These are phyloP conservation scores for Nicotiana rustica DNA, from an alignment of 305 asterid genomes.

Conservation along the genomic window DNA sequence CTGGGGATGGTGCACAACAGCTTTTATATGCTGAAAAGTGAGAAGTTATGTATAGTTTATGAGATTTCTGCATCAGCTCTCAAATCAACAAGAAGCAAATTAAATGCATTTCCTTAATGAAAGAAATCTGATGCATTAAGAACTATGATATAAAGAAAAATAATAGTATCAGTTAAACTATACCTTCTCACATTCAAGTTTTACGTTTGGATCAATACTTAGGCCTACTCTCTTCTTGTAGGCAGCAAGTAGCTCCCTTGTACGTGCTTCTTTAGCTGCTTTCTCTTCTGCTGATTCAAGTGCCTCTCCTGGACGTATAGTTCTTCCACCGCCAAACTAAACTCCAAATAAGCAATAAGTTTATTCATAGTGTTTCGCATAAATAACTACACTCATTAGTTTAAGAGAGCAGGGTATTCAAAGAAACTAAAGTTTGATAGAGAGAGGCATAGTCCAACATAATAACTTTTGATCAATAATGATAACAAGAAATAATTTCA, in stretches of 20 bases:
- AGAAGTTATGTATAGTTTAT: neutral
- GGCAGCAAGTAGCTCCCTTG: slow-evolving; percentile 73
- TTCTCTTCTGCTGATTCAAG: slow-evolving; percentile 81
- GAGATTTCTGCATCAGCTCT: neutral
- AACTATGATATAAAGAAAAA: neutral
- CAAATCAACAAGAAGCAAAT: neutral
- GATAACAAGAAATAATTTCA: slow-evolving; percentile 21
- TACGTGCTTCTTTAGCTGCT: slow-evolving; percentile 77
- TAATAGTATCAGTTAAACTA: slow-evolving; percentile 2
- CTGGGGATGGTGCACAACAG: neutral
- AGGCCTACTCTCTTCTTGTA: slow-evolving; percentile 74
- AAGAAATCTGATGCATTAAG: slow-evolving; percentile 18
- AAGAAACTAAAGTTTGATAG: slow-evolving; percentile 27
- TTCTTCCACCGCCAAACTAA: slow-evolving; percentile 94
- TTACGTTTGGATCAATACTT: slow-evolving; percentile 69
- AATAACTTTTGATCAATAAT: neutral
- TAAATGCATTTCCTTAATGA: slow-evolving; percentile 12
- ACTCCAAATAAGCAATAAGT: slow-evolving; percentile 34
- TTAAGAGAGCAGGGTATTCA: neutral
- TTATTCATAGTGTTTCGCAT: slow-evolving; percentile 13
- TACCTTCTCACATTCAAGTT: slow-evolving; percentile 84
- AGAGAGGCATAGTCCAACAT: slow-evolving; percentile 9
- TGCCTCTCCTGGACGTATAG: slow-evolving; percentile 80
- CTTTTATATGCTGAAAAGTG: neutral
- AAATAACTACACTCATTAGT: slow-evolving; percentile 8